Base-by-base conservation (phyloP, 2,329 filamentous ascomycete genomes). In the Pseudocercospora fijiensis region DNA sequence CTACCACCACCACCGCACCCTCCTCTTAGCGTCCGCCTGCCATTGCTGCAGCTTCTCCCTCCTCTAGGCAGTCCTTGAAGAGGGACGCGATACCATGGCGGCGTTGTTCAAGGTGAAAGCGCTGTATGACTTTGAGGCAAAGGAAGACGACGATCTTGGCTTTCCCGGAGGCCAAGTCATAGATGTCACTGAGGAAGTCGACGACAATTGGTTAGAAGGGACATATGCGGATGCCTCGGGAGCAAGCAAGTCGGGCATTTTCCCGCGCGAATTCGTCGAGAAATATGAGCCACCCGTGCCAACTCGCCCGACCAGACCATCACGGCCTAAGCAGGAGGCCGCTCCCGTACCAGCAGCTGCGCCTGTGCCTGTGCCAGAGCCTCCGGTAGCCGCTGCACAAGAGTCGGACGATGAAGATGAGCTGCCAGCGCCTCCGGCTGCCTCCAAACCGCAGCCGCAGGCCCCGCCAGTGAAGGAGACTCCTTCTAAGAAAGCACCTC, bases 191-290 rank as follows among this genome's bases (percentile, higher is more conserved):
- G 93, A 93, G 65, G 87, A 91, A 77, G 95, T 98, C 76, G 95
- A 96, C 76, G 88, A 84, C 68, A 96, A 98, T 76, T 98, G 93
- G 95, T 96, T 95, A 76, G 86, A 86, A 67, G 94, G 95, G 70
- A 90, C 95, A 78, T 97, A 96, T 77, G 81, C 88, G 68, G 91
- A 96, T 78, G 86, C 87, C 65, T 79, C 83, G 58, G 95, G 95
- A 62, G 79, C 78, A 67, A 92, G 89, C 78, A 86, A 88, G 75
- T 88, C 93, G 74, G 94, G 94, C 70, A 90, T 97, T 72, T 98
- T 97, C 78, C 94, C 92, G 58, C 89, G 90, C 76, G 99, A 98
- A 80, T 99, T 99, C 76, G 95, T 99, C 74, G 95, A 99, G 79
- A 92, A 89, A 79, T 96, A 92, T 78, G 94, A 98, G 77, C 95